Base-by-base conservation (phyloP, 2,329 filamentous ascomycete species). In the Aspergillus udagawae region DNA sequence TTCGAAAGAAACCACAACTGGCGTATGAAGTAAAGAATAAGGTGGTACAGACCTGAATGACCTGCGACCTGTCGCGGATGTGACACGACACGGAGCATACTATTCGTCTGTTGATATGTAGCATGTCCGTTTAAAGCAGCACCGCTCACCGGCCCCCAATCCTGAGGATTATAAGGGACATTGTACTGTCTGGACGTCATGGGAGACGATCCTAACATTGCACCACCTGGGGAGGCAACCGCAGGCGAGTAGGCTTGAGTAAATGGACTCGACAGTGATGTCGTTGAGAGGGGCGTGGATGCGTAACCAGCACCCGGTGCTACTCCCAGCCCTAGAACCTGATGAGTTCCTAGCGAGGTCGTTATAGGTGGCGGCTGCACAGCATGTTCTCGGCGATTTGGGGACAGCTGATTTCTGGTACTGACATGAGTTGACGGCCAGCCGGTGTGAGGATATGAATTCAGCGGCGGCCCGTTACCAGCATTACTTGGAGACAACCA, bases 111-210 rank as follows among this genome's bases (percentile, higher is more conserved):
- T 12, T 65, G 52, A 67, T 71, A 71, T 35, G 64, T 52, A 45
- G 66, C 55, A 52, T 70, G 67, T 32, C 65, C 65, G 44, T 63
- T 64, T 45, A 66, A 56, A 23, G 69, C 63, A 21, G 55, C 58
- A 55, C 66, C 67, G 20, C 70, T 69, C 47, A 76, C 71, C 21
- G 75, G 73, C 1, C 73, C 77, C 79, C 79, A 81, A 69, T 80
- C 75, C 59, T 77, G 77, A 38, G 79, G 79, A 61, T 81, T 79
- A 60, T 81, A 81, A 8, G 76, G 73, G 25, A 75, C 71, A 64
- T 67, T 78, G 60, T 78, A 79, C 49, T 75, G 70, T 60, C 78
- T 74, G 49, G 72, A 70, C n/a, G 74, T 68, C 76, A 79, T 76
- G 27, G 77, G 74, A 54, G 76, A 74, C 10, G 70, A 66, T 21